Evolutionary conservation across 768 basidiomycete genomes (phyloP).

Genomic region (Paxillus involutus): DNA sequence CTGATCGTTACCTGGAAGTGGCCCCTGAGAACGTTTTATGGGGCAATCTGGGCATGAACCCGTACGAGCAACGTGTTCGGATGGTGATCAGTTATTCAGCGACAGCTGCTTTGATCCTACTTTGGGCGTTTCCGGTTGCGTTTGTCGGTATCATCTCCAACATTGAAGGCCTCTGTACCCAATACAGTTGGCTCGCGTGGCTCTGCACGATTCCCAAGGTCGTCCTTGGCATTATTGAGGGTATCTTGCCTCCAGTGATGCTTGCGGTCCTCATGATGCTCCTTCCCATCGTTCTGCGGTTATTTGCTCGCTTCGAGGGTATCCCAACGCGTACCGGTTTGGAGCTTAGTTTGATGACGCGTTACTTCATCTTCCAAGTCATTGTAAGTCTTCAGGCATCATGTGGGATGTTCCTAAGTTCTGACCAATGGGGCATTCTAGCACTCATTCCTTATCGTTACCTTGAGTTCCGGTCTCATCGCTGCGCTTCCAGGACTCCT

Average conservation of each 20-base stretch:
- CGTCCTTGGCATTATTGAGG: conserved; percentile 82
- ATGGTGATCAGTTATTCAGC: conserved; percentile 65
- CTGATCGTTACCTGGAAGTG: conserved; percentile 73
- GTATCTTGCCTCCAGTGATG: conserved; percentile 84
- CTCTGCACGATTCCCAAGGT: conserved; percentile 65
- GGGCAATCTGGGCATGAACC: conserved; percentile 85
- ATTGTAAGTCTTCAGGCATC: conserved; percentile 55
- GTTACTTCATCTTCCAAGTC: conserved; percentile 92
- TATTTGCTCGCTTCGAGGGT: conserved; percentile 84
- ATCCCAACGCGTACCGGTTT: conserved; percentile 81
- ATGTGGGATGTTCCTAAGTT: neutral
- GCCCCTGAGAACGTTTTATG: conserved; percentile 90
- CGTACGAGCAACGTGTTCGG: conserved; percentile 79
- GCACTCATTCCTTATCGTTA: conserved; percentile 94
- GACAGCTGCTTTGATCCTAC: conserved; percentile 78
- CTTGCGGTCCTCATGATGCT: conserved; percentile 92
- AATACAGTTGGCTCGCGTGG: conserved; percentile 78
- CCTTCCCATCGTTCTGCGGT: conserved; percentile 77
- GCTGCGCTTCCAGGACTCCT: conserved; percentile 63
- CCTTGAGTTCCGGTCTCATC: conserved; percentile 81
- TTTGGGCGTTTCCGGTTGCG: conserved; percentile 87
- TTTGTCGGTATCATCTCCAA: conserved; percentile 89
- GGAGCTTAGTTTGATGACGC: conserved; percentile 88
- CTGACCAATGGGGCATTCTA: conserved; percentile 30
- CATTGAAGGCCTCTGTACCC: conserved; percentile 63